Percentiles rank a stretch among this genome's conserved stretches.
phyloP scores from a whole-genome alignment of 2,329 filamentous ascomycete species.

The Geosmithia putterillii region DNA sequence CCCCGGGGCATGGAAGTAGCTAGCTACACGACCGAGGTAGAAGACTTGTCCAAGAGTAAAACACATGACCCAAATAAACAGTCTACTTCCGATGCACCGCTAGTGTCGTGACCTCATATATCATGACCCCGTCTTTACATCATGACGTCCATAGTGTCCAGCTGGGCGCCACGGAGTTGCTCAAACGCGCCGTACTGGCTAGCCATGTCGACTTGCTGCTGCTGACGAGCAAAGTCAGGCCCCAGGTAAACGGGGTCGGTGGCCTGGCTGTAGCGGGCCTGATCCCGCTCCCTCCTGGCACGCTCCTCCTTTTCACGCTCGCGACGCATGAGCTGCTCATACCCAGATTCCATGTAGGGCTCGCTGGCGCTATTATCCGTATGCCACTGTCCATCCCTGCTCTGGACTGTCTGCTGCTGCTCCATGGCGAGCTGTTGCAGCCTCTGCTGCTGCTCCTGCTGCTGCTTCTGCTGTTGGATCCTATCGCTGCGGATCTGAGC shows the following conservation, averaged over 20 bases:
- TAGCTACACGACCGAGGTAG: too few species aligned
- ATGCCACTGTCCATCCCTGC: conserved; percentile 40
- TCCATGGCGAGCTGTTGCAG: conserved; percentile 32
- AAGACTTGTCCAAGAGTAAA: too few species aligned
- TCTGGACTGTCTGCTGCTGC: conserved; percentile 41
- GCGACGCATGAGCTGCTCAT: conserved; percentile 54
- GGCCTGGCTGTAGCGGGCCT: conserved; percentile 34
- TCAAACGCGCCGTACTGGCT: conserved; percentile 55
- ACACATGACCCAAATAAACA: not conserved
- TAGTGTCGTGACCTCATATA: not conserved
- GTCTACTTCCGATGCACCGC: not conserved
- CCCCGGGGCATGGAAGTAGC: not conserved
- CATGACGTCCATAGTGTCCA: conserved; percentile 36
- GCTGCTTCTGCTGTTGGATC: conserved; percentile 31
- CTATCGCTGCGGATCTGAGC: conserved; percentile 47
- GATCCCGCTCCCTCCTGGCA: conserved; percentile 10
- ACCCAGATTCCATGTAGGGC: conserved; percentile 77
- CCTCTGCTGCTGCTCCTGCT: conserved; percentile 33
- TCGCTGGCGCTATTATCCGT: conserved; percentile 40
- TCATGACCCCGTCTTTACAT: conserved; percentile 10
- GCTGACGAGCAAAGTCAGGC: conserved; percentile 31
- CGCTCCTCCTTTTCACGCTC: conserved; percentile 40
- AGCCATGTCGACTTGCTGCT: conserved; percentile 48
- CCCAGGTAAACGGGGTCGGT: conserved; percentile 58
- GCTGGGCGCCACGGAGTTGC: conserved; percentile 29